phyloP scores from a whole-genome alignment of 495 filamentous ascomycete species.

The Penicillium steckii region DNA sequence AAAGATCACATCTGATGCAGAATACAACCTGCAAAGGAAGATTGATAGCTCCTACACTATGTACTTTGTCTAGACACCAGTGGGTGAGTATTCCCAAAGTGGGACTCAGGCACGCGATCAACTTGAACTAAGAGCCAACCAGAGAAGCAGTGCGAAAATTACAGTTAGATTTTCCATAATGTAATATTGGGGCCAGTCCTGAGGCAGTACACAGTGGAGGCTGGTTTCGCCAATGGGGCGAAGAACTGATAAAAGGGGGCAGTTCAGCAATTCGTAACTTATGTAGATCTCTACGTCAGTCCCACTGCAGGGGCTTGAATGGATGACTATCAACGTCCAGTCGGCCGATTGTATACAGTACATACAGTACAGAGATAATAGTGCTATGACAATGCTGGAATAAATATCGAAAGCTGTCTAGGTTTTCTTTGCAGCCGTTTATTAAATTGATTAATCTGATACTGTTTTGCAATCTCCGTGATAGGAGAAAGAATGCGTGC shows the following conservation, averaged over 20 bases:
- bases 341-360: too few species aligned
- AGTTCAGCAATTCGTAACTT: background rate
- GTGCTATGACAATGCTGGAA: too few species aligned
- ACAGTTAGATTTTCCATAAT: too few species aligned
- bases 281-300: constrained; percentile 1
- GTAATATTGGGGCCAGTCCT: background rate
- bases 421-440: background rate
- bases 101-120: background rate
- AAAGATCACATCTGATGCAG: too few species aligned
- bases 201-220: background rate
- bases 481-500: background rate
- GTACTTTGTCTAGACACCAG: too few species aligned
- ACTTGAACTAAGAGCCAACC: too few species aligned
- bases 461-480: background rate
- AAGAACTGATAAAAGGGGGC: background rate
- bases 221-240: background rate
- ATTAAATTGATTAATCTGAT: background rate
- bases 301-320: background rate
- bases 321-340: background rate
- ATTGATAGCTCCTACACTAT: too few species aligned
- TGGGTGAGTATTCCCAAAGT: background rate
- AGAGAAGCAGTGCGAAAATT: too few species aligned
- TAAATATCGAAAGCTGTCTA: background rate
- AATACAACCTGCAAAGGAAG: too few species aligned
- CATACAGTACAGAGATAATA: too few species aligned